Evolutionary conservation across 805 yeast genomes (phyloP).

Genomic region (Pichia rugopelliculosa): DNA sequence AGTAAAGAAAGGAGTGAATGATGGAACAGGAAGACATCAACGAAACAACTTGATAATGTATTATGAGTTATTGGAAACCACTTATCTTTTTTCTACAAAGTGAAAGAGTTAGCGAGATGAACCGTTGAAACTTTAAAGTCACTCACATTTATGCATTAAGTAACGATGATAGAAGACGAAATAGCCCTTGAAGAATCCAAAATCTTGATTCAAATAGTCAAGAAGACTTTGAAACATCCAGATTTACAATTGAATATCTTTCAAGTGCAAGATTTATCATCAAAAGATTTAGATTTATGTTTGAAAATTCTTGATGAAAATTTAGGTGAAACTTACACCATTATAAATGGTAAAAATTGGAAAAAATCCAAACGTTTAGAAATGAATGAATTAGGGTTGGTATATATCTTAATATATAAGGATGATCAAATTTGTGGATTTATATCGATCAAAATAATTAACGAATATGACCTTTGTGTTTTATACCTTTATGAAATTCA

Average conservation of each 20-base stretch:
- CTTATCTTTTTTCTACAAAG: neutral
- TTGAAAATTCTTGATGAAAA: slow-evolving; percentile 21
- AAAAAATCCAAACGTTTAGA: slow-evolving; percentile 35
- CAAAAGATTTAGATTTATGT: slow-evolving; percentile 9
- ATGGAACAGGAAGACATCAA: no score
- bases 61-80: neutral
- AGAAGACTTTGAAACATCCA: neutral
- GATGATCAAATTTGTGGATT: slow-evolving; percentile 31
- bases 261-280: neutral
- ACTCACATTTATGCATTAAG: no score
- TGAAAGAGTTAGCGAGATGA: neutral
- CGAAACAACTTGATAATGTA: no score
- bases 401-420: slow-evolving; percentile 31
- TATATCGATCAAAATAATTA: slow-evolving; percentile 38
- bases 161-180: neutral
- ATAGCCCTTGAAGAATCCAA: neutral
- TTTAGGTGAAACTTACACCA: slow-evolving; percentile 20
- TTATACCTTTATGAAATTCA: slow-evolving; percentile 56
- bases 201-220: neutral
- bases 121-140: no score
- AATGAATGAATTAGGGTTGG: slow-evolving; percentile 40
- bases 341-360: slow-evolving; percentile 35
- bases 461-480: slow-evolving; percentile 33
- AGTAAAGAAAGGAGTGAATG: no score
- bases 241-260: neutral